Conservation (phyloP, 129 eudicot species). For the Glebionis coronaria region DNA sequence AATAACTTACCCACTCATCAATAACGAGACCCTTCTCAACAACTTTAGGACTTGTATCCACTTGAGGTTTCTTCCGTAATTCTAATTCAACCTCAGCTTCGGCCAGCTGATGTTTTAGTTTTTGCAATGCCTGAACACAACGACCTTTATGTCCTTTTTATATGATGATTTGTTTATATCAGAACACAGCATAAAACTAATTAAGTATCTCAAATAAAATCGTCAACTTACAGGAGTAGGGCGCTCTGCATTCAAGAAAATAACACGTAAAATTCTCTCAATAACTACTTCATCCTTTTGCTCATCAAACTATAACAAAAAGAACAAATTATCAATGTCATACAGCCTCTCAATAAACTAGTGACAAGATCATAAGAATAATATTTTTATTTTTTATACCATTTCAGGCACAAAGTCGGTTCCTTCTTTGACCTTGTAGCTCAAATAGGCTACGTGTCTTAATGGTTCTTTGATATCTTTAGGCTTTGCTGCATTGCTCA, state of each 20-base stretch:
- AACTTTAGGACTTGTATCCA: constrained; percentile 41
- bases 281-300: constrained; percentile 67
- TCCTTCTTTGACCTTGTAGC: constrained; percentile 78
- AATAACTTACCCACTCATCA: constrained; percentile 73
- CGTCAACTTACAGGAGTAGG: constrained; percentile 58
- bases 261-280: constrained; percentile 60
- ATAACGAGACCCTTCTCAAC: constrained; percentile 70
- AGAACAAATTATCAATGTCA: neutral
- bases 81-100: constrained; percentile 76
- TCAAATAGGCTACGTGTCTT: constrained; percentile 38
- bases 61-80: constrained; percentile 58
- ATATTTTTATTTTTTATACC: constrained; percentile 36
- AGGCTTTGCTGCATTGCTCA: neutral
- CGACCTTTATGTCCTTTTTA: neutral
- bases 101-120: constrained; percentile 64
- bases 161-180: neutral
- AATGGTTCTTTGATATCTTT: constrained; percentile 36
- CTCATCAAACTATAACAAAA: constrained; percentile 57
- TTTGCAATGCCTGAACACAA: constrained; percentile 52
- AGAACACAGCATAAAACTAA: neutral
- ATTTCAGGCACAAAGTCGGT: constrained; percentile 76
- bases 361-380: neutral
- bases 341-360: neutral
- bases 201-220: neutral
- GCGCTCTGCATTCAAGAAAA: constrained; percentile 66